Evolutionary conservation across 768 basidiomycete species (phyloP), one percentile per base, ranked within the genome.

Genomic region (Naganishia vaughanmartiniae): DNA sequence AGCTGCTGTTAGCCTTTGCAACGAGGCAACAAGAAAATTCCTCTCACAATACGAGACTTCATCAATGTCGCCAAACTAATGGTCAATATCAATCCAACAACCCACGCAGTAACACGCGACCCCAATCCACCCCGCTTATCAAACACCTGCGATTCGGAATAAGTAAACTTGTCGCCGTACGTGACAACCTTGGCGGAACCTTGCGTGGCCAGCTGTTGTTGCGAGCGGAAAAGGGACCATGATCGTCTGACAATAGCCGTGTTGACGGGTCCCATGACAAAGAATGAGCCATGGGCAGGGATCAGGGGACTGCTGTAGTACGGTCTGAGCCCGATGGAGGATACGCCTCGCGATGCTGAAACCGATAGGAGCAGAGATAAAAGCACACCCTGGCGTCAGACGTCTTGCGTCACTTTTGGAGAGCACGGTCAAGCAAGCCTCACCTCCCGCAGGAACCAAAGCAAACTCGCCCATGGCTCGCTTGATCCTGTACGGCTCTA

Each of bases 101-200:
- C 36, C 54, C 36, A 72, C 0, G 68, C 55, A 54, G 71, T 65
- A n/a, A 74, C 34, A 30, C 74, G 15, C 21, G 60, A 65, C 4
- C 73, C 72, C 46, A 70, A n/a, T n/a, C 68, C 26, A 24, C 60
- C 72, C 4, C 70, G 55, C 15, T 26, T 31, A 15, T 73, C 71
- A 28, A 67, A 55, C n/a, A 68, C 67, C 73, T 77, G 55, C 69
- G 89, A 89, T 79, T 94, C 92, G 63, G 88, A 87, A 78, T 93
- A 95, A 54, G 82, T 83, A 83, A 96, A 92, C 2, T 85, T 76
- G 0, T 87, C 83, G 6, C 91, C 93, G 75, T 94, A 93, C 17
- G 79, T 17, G n/a, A 66, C 48, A 15, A 72, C 57, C 39, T 66
- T 58, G 28, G 26, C 48, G 60, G 39, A 34, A 21, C 14, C 39